Evolutionary conservation across 441 rosid species (phyloP), one percentile per base, ranked within the genome.

Genomic region (Jatropha podagrica): DNA sequence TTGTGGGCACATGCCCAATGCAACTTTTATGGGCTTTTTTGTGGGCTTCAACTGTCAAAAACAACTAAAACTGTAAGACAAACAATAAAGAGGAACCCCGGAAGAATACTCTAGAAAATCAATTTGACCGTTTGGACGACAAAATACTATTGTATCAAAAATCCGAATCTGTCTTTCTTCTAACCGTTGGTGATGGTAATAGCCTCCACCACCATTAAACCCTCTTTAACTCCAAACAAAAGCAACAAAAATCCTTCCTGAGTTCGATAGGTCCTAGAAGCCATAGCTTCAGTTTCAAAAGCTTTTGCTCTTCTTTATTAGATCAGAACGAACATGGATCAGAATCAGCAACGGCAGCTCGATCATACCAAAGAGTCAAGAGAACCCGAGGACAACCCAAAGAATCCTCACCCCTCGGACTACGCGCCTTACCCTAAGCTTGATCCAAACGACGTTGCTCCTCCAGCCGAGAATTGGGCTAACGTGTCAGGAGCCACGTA

Each of bases 381-480:
- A 20, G 82, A 82, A 1, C 42, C 84, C 5, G 76, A 67, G 40
- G 44, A 55, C 48, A 44, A 44, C 37, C 9, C 55, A 42, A 61
- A 49, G 32, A 69, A 14, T 14, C 63, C 86, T 74, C 90, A 75
- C 67, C 80, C 94, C 62, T 60, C 95, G 18, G 97, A 95, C 49
- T 90, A 92, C 85, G 91, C 98, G 67, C 95, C 95, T 37, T 95
- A 92, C 83, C 98, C 98, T 23, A 89, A 82, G 82, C 80, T 95
- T 73, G 97, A 91, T 27, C 93, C 97, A 10, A 75, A 80, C 78
- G 98, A 92, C 74, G 85, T 90, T 67, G 77, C 88, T 78, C 88
- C 94, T 46, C 91, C 95, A 15, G 87, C 88, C 4, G 82, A 86
- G 63, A 81, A 76, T 69, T 84, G 87, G 86, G 54, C 87, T 68